Evolutionary conservation across 2,329 filamentous ascomycete genomes (phyloP).

Genomic region (Capronia coronata): DNA sequence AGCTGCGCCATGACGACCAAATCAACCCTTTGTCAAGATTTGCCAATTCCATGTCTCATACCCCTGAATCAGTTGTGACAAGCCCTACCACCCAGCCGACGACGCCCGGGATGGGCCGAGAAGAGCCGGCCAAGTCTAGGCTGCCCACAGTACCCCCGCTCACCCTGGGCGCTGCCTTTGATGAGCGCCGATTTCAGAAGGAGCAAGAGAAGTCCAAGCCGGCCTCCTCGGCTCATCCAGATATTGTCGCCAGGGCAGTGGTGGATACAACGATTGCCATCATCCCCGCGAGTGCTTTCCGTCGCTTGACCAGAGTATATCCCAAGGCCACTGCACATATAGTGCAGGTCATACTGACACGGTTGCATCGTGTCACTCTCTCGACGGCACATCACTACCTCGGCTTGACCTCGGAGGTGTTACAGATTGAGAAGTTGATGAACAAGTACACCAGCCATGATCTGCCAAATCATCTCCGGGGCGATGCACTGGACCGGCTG

Average conservation of each 20-base stretch:
- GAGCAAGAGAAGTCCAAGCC: constrained; percentile 24
- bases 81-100: constrained; percentile 36
- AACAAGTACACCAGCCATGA: constrained; percentile 87
- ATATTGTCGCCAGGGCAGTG: constrained; percentile 92
- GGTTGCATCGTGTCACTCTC: constrained; percentile 88
- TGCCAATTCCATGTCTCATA: constrained; percentile 29
- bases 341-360: constrained; percentile 91
- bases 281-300: constrained; percentile 92
- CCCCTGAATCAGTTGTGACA: constrained; percentile 36
- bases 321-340: constrained; percentile 96
- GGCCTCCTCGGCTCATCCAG: constrained; percentile 71
- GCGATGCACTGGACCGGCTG: constrained; percentile 70
- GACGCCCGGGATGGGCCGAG: constrained; percentile 15
- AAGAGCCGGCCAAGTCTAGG: constrained; percentile 27
- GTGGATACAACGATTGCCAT: constrained; percentile 97
- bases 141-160: constrained; percentile 66
- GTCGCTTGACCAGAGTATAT: constrained; percentile 84
- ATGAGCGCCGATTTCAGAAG: constrained; percentile 30
- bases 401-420: constrained; percentile 80
- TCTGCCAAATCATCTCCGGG: constrained; percentile 81
- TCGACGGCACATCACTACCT: constrained; percentile 93
- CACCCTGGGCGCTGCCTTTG: constrained; percentile 53
- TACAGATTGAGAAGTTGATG: constrained; percentile 90
- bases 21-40: constrained; percentile 31
- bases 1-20: constrained; percentile 59